Base-by-base conservation (phyloP, 805 yeast genomes). In the Barnettozyma botsteinii region DNA sequence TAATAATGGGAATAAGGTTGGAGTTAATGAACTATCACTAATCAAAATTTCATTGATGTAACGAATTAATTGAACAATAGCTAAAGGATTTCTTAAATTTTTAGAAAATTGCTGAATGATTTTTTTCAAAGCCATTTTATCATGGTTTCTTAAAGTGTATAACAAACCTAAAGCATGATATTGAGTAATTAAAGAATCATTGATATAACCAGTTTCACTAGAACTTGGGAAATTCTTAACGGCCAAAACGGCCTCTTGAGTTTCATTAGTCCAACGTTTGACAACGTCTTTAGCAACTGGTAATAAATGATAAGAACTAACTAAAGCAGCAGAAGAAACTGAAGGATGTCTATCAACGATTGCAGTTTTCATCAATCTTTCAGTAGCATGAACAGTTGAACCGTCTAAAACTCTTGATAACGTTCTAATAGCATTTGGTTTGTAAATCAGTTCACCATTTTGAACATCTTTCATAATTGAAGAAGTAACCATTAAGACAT, bases 381-480 rank as follows among this genome's bases (percentile, higher is more conserved):
- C 98, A 32, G 94, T 85, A 31, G 95, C 85, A 52, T 87, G 89
- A 34, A 94, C 95, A 9, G 96, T 89, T 24, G 87, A 73, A 18
- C 81, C 84, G 61, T 93, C 98, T 57, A 93, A 72, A 27, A 93
- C 95, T 49, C 95, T 77, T 17, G 89, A 79, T 55, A 93, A 73
- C 0, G 98, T 84, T 62, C 98, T 79, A 48, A 93, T 83, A 19
- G 98, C 98, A 59, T 93, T 84, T 41, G 98, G 96, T 58, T 88
- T 87, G 65, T 83, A 88, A 46, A 87, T 69, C 48, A 77, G 69
- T 44, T 86, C 94, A 42, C 91, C 91, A 50, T 80, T 81, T 66
- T 94, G 97, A 40, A 93, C 86, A 66, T 93, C 98, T 66, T 89
- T 89, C 97, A 93, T 93, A 58, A 93, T 89, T 21, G 96, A 88